Evolutionary conservation across 352 stramenopile genomes (phyloP).

Genomic region (Discostella stelligera): DNA sequence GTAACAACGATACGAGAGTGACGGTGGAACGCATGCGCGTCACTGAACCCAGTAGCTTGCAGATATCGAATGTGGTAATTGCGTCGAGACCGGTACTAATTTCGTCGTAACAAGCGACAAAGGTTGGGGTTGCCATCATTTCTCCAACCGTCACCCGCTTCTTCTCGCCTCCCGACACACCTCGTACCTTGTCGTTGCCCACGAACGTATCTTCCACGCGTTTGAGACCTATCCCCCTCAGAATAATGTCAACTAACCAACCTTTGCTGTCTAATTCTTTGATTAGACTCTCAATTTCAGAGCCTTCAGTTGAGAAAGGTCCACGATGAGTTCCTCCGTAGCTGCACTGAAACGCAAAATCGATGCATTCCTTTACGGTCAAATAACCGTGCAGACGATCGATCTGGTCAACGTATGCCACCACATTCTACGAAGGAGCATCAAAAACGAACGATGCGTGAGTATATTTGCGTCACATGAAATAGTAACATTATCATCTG

Average conservation of each 20-base stretch:
- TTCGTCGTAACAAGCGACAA: constrained; percentile 88
- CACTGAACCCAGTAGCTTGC: constrained; percentile 76
- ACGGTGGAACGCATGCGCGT: constrained; percentile 59
- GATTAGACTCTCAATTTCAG: constrained; percentile 42
- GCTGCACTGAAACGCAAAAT: constrained; percentile 84
- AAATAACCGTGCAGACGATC: constrained; percentile 88
- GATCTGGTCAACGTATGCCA: constrained; percentile 88
- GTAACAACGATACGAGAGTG: constrained; percentile 82
- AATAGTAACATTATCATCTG: no score
- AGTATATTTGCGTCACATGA: no score
- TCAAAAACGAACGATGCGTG: no score
- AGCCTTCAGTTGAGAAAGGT: constrained; percentile 16
- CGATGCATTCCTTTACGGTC: constrained; percentile 89
- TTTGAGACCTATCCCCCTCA: constrained; percentile 86
- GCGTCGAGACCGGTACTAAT: constrained; percentile 91
- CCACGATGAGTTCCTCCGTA: constrained; percentile 27
- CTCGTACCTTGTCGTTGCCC: constrained; percentile 85
- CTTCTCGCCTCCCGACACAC: constrained; percentile 87
- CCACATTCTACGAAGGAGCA: constrained; percentile 56
- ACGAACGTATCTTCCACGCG: constrained; percentile 90
- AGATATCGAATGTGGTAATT: constrained; percentile 91
- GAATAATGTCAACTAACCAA: constrained; percentile 83
- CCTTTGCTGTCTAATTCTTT: constrained; percentile 83
- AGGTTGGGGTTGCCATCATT: constrained; percentile 85
- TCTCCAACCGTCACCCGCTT: constrained; percentile 74